Conservation (phyloP, 1,284 basidiomycete species). For the Omphalotus olearius region DNA sequence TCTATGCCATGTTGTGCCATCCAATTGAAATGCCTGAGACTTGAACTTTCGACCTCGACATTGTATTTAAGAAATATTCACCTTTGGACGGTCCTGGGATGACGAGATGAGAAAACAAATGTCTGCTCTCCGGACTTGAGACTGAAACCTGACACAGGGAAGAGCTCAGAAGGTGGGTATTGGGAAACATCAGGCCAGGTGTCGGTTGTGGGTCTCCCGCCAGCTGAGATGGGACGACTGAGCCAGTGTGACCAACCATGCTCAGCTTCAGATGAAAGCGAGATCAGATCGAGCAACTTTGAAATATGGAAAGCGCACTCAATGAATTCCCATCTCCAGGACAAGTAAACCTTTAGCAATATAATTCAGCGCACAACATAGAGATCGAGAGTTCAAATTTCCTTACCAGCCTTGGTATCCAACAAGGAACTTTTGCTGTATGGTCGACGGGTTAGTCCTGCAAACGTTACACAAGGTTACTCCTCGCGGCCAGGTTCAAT, state of each 20-base stretch:
- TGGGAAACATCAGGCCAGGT: constrained; percentile 72
- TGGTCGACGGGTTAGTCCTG: constrained; percentile 43
- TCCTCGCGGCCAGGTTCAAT: constrained; percentile 36
- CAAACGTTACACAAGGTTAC: not conserved
- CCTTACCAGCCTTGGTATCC: constrained; percentile 81
- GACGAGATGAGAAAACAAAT: constrained; percentile 69
- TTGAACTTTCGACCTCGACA: not conserved
- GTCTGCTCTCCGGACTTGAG: constrained; percentile 49
- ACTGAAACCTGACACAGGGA: constrained; percentile 57
- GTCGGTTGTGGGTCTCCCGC: constrained; percentile 65
- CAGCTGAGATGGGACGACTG: constrained; percentile 30
- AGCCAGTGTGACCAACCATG: constrained; percentile 82
- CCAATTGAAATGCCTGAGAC: constrained; percentile 66
- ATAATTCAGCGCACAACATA: not conserved
- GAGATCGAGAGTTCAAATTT: not conserved
- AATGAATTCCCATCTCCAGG: constrained; percentile 54
- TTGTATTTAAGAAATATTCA: constrained; percentile 14
- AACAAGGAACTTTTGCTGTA: constrained; percentile 73
- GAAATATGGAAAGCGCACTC: constrained; percentile 44
- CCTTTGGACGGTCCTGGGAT: constrained; percentile 64
- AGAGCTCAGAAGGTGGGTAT: constrained; percentile 66
- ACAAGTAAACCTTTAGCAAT: constrained; percentile 55
- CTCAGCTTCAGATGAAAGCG: constrained; percentile 36
- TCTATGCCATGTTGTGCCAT: constrained; percentile 76
- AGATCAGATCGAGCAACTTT: not conserved